Evolutionary conservation across 768 basidiomycete species (phyloP).

Genomic region (Calocybe cyanea): DNA sequence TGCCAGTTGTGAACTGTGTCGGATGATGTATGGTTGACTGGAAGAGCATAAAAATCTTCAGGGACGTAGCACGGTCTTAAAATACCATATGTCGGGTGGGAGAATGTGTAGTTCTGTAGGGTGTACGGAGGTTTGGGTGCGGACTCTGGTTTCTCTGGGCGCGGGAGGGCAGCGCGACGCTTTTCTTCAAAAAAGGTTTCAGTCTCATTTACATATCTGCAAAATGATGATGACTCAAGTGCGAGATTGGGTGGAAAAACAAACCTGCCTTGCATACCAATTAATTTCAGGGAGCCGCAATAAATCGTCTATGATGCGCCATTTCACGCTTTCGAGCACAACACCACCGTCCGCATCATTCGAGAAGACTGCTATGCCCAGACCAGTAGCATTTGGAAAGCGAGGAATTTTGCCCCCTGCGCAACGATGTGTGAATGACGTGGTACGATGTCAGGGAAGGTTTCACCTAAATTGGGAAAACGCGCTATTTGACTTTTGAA

Average conservation of each 20-base stretch:
- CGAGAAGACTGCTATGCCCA: slow-evolving; percentile 35
- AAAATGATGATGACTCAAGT: neutral
- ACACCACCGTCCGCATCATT: slow-evolving; percentile 35
- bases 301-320: slow-evolving; percentile 33
- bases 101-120: slow-evolving; percentile 26
- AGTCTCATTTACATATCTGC: slow-evolving; percentile 25
- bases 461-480: slow-evolving; percentile 12
- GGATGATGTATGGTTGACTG: neutral
- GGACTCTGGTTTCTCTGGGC: slow-evolving; percentile 18
- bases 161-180: slow-evolving; percentile 22
- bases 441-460: neutral
- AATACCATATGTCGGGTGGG: slow-evolving; percentile 32
- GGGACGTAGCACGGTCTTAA: slow-evolving; percentile 30
- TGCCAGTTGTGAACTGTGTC: neutral
- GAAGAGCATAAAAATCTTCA: neutral
- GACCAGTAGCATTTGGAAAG: slow-evolving; percentile 31
- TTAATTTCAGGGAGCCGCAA: slow-evolving; percentile 30
- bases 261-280: slow-evolving; percentile 33
- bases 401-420: slow-evolving; percentile 2
- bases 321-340: slow-evolving; percentile 34
- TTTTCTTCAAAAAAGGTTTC: slow-evolving; percentile 19
- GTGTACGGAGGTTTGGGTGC: slow-evolving; percentile 9
- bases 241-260: neutral
- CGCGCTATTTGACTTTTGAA: slow-evolving; percentile 23
- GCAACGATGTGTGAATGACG: neutral